phyloP scores from a whole-genome alignment of 2,329 filamentous ascomycete species.

The Clonostachys rosea region DNA sequence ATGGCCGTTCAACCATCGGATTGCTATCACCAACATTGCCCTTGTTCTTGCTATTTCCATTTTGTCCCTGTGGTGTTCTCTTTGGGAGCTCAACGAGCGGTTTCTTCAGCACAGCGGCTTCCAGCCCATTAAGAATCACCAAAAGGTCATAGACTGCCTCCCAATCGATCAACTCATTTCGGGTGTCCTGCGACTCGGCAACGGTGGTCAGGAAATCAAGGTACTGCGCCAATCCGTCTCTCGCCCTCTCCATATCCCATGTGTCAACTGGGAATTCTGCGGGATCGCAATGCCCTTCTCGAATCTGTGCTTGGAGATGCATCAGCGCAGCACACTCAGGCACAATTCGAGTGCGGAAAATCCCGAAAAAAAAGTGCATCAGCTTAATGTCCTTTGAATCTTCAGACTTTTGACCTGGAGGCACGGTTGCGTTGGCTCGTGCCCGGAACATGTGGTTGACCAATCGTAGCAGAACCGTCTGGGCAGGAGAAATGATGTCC shows the following conservation, averaged over 20 bases:
- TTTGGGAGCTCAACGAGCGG: conserved; percentile 47
- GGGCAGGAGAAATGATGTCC: conserved; percentile 92
- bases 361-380: conserved; percentile 87
- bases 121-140: conserved; percentile 79
- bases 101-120: conserved; percentile 82
- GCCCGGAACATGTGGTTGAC: conserved; percentile 82
- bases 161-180: conserved; percentile 84
- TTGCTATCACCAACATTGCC: conserved; percentile 14
- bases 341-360: conserved; percentile 88
- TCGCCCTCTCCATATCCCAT: conserved; percentile 97
- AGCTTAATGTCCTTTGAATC: conserved; percentile 54
- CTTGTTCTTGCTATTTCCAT: conserved; percentile 6
- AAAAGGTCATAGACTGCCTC: conserved; percentile 87
- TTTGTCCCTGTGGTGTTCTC: conserved; percentile 11
- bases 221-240: conserved; percentile 91
- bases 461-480: conserved; percentile 87
- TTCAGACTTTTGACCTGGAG: conserved; percentile 37
- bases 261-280: conserved; percentile 90
- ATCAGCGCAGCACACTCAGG: conserved; percentile 94
- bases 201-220: conserved; percentile 90
- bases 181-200: conserved; percentile 79
- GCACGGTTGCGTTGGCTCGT: conserved; percentile 31
- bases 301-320: conserved; percentile 87
- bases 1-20: conserved; percentile 60
- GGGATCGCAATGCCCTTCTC: conserved; percentile 67